Evolutionary conservation across 305 asterid genomes (phyloP).

Genomic region (Fraxinus angustifolia): DNA sequence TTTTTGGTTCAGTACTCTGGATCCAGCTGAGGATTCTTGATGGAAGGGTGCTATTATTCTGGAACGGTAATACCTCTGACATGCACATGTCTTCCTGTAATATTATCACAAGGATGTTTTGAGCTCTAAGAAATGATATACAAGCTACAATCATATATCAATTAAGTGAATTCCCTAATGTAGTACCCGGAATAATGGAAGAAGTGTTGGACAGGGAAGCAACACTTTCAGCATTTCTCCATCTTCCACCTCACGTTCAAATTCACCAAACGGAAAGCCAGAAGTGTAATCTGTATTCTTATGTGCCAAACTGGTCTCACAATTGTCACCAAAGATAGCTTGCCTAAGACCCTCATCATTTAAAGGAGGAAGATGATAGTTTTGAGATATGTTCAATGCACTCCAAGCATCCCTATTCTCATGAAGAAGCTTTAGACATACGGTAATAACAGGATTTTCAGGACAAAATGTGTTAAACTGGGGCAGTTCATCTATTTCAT

Average conservation of each 20-base stretch:
- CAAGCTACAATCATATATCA: conserved; percentile 14
- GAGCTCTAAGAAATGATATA: conserved; percentile 15
- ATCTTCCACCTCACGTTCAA: conserved; percentile 50
- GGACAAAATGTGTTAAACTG: conserved; percentile 39
- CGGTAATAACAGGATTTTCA: conserved; percentile 77
- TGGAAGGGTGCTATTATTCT: conserved; percentile 79
- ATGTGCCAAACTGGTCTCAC: conserved; percentile 32
- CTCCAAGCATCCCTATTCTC: conserved; percentile 61
- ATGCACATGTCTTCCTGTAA: conserved; percentile 67
- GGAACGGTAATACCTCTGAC: conserved; percentile 80
- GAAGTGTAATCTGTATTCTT: conserved; percentile 59
- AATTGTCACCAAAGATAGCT: conserved; percentile 53
- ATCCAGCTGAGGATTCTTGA: conserved; percentile 78
- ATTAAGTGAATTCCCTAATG: conserved; percentile 16
- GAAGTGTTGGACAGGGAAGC: conserved; percentile 91
- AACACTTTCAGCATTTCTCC: conserved; percentile 59
- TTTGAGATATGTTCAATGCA: conserved; percentile 67
- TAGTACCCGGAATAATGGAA: conserved; percentile 74
- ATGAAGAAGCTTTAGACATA: conserved; percentile 51
- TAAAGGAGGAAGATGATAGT: conserved; percentile 72
- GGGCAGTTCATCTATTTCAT: conserved; percentile 31
- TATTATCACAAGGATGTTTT: conserved; percentile 25
- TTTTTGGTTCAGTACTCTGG: conserved; percentile 55
- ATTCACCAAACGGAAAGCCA: conserved; percentile 65
- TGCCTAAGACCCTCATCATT: conserved; percentile 74